Percentiles rank a stretch among this genome's conserved stretches.
These are phyloP conservation scores for Didymella lethalis DNA, from an alignment of 2,329 filamentous ascomycete species.

Conservation along the genomic window DNA sequence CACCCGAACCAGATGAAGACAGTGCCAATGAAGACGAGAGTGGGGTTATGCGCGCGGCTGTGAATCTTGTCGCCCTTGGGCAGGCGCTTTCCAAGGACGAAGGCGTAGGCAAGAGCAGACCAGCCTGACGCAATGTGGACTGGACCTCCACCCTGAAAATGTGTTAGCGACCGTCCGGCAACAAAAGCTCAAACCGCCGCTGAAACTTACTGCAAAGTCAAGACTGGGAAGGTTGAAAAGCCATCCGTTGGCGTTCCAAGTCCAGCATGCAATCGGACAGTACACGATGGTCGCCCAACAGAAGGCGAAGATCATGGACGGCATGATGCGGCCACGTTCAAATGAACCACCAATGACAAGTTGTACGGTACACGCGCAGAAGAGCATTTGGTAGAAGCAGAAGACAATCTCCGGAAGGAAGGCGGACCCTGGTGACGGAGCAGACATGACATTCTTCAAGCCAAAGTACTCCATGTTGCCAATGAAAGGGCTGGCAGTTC, in stretches of 20 bases:
- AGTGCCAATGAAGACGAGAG: conserved; percentile 70
- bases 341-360: conserved; percentile 72
- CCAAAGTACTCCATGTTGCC: conserved; percentile 69
- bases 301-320: conserved; percentile 69
- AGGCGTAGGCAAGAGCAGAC: conserved; percentile 68
- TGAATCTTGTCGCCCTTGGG: conserved; percentile 59
- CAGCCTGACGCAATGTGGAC: conserved; percentile 71
- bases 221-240: conserved; percentile 66
- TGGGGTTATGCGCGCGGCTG: conserved; percentile 68
- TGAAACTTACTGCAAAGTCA: conserved; percentile 61
- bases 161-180: not conserved
- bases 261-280: conserved; percentile 70
- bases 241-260: conserved; percentile 72
- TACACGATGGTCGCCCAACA: conserved; percentile 72
- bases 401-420: conserved; percentile 71
- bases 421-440: conserved; percentile 65
- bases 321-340: conserved; percentile 69
- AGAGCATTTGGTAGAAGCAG: conserved; percentile 71
- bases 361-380: conserved; percentile 68
- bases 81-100: conserved; percentile 68
- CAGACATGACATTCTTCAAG: conserved; percentile 66
- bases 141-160: conserved; percentile 60
- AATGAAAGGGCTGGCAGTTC: conserved; percentile 68
- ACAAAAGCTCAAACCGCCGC: not conserved
- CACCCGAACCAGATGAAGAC: conserved; percentile 72